A percentile compares a stretch with the other conserved stretches of the same genome.
Conservation (phyloP, 2,329 filamentous ascomycete species). For the Talaromyces sp. region DNA sequence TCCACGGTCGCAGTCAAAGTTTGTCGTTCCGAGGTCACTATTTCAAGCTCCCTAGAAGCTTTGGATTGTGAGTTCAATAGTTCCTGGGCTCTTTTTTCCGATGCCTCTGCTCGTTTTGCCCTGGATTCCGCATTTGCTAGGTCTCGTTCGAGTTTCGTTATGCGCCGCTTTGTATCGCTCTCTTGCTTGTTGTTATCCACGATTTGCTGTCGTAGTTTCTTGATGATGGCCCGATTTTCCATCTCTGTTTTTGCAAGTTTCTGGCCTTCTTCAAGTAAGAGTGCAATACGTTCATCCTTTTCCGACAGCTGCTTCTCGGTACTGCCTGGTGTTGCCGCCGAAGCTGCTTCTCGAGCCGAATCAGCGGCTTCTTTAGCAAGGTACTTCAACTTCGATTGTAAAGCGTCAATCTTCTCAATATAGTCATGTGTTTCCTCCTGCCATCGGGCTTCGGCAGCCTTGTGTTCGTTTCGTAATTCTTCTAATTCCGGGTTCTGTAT, state of each 20-base stretch:
- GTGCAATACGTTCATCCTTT: slow-evolving; percentile 83
- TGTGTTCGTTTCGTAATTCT: slow-evolving; percentile 46
- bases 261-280: slow-evolving; percentile 88
- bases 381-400: slow-evolving; percentile 88
- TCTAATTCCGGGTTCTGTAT: slow-evolving; percentile 24
- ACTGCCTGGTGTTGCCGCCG: slow-evolving; percentile 59
- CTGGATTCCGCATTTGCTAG: slow-evolving; percentile 46
- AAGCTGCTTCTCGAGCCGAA: slow-evolving; percentile 63
- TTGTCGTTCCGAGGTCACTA: slow-evolving; percentile 58
- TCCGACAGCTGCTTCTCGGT: slow-evolving; percentile 75
- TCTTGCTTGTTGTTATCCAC: slow-evolving; percentile 49
- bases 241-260: slow-evolving; percentile 81
- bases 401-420: slow-evolving; percentile 82
- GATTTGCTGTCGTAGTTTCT: slow-evolving; percentile 61
- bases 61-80: slow-evolving; percentile 48
- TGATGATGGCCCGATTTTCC: slow-evolving; percentile 75
- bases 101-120: slow-evolving; percentile 55
- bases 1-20: slow-evolving; percentile 60
- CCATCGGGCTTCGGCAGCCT: slow-evolving; percentile 52
- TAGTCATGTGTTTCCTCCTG: slow-evolving; percentile 80
- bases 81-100: slow-evolving; percentile 53
- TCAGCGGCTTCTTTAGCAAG: slow-evolving; percentile 75
- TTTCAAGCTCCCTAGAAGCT: slow-evolving; percentile 54
- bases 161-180: slow-evolving; percentile 48
- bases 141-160: slow-evolving; percentile 56